Base-by-base conservation (phyloP, 768 basidiomycete genomes). In the Pisolithus microcarpus region DNA sequence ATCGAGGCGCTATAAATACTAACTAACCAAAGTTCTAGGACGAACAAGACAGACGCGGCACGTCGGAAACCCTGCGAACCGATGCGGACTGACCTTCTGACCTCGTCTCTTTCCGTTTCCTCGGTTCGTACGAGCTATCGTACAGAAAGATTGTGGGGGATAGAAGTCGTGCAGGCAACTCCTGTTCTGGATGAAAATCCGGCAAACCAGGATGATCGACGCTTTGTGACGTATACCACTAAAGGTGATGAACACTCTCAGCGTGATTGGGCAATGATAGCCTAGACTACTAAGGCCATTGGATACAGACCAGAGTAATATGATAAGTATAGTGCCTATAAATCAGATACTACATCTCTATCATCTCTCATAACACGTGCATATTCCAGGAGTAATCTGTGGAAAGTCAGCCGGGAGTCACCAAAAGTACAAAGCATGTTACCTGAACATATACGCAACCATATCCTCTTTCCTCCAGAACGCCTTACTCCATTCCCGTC, bases 391-490 rank as follows among this genome's bases (percentile, higher is more conserved):
- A 73, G 72, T 49, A 80, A 58, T 45, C 78, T 79, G 28, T 3
- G 37, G 21, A 16, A 26, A 6, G 23, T 18, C 15, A 30, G 8
- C 4, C 10, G 15, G 15, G 5, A 7, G 28, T 40, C 24, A 44
- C n/a, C n/a, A n/a, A n/a, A n/a, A n/a, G n/a, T n/a, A n/a, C 61
- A 34, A 72, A 0, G 21, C 43, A 28, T 54, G 67, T 34, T 49
- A 79, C 77, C 79, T 64, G 56, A 75, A 79, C 55, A 74, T 69
- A 60, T 81, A 81, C 10, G 79, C 75, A n/a, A 67, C 66, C 63
- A 80, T 59, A 60, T 82, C 81, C 57, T 81, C 78, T 56, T 66
- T 72, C 46, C 81, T 69, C 80, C 79, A 83, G 62, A 71, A 77
- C 5, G 55, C 57, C 52, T 68, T 56, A 49, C 75, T 78, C n/a